Percentiles rank a stretch among this genome's conserved stretches.
These are phyloP conservation scores for Coemansia sp. DNA, from an alignment of 192 early-diverging fungal genomes.

Conservation along the genomic window DNA sequence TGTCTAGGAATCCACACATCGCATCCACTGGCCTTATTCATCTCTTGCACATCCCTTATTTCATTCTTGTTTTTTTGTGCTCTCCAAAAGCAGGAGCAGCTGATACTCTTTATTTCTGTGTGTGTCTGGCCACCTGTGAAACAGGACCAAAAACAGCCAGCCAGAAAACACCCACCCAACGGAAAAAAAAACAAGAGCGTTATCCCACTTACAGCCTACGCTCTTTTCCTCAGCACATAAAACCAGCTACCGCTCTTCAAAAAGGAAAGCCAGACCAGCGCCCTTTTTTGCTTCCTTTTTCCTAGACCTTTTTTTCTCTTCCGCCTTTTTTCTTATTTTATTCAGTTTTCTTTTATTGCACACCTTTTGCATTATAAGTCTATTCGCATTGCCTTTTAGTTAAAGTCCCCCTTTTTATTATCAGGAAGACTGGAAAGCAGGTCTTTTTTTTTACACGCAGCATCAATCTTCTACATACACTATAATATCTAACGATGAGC, in stretches of 20 bases:
- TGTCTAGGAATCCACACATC: not conserved
- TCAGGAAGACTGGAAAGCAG: conserved; percentile 5
- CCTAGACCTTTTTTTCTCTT: conserved; percentile 8
- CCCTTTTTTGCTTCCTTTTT: conserved; percentile 12
- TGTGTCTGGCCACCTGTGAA: not conserved
- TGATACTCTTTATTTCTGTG: conserved; percentile 2
- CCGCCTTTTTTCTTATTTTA: conserved; percentile 11
- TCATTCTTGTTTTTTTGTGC: not conserved
- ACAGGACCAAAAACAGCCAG: conserved; percentile 2
- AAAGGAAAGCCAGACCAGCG: not conserved
- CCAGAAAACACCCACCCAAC: not conserved
- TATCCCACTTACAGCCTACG: not conserved
- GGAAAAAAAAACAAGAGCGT: not conserved
- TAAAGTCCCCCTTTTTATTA: conserved; percentile 3
- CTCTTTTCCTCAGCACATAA: not conserved
- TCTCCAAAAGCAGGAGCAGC: not conserved
- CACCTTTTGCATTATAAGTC: conserved; percentile 9
- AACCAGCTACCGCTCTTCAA: not conserved
- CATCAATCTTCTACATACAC: conserved; percentile 8
- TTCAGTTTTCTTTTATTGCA: conserved; percentile 15
- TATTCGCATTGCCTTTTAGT: conserved; percentile 2
- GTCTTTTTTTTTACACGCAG: conserved; percentile 10
- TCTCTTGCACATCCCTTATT: conserved; percentile 1
- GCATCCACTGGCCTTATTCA: not conserved
- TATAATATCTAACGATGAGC: conserved; percentile 27